Conservation (phyloP, 2,329 filamentous ascomycete genomes). For the Dactylellina parvicollis region DNA sequence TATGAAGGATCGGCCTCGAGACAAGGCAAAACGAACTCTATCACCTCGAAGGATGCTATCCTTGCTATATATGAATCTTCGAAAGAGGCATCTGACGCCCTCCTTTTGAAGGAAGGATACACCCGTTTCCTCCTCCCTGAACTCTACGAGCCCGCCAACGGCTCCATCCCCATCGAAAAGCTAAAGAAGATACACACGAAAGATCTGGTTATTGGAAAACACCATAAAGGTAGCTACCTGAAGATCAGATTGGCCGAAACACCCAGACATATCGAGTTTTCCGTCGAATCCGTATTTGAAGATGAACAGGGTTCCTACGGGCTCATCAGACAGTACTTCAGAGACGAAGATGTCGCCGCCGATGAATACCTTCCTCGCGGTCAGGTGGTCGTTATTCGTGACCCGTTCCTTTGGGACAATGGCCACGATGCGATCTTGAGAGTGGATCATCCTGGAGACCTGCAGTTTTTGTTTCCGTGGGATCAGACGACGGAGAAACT, state of each 20-base stretch:
- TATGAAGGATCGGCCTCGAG: not conserved
- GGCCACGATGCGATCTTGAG: conserved; percentile 14
- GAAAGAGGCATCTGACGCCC: not conserved
- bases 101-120: not conserved
- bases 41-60: conserved; percentile 17
- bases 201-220: conserved; percentile 32
- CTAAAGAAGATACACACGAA: conserved; percentile 40
- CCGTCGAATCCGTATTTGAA: conserved; percentile 24
- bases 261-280: conserved; percentile 1
- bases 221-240: conserved; percentile 26
- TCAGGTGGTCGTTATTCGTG: conserved; percentile 15
- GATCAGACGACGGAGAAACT: conserved; percentile 8
- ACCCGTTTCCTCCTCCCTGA: conserved; percentile 23
- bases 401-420: conserved; percentile 37
- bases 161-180: conserved; percentile 26
- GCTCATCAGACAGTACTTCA: conserved; percentile 37
- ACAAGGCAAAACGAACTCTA: conserved; percentile 20
- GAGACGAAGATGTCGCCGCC: conserved; percentile 4
- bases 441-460: conserved; percentile 39
- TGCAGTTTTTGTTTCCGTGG: conserved; percentile 25
- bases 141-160: conserved; percentile 33
- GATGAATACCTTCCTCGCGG: conserved; percentile 6
- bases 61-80: not conserved
- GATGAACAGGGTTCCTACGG: conserved; percentile 37
- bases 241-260: conserved; percentile 7